phyloP scores from a whole-genome alignment of 2,329 filamentous ascomycete species.

The Thielaviopsis ethacetica region DNA sequence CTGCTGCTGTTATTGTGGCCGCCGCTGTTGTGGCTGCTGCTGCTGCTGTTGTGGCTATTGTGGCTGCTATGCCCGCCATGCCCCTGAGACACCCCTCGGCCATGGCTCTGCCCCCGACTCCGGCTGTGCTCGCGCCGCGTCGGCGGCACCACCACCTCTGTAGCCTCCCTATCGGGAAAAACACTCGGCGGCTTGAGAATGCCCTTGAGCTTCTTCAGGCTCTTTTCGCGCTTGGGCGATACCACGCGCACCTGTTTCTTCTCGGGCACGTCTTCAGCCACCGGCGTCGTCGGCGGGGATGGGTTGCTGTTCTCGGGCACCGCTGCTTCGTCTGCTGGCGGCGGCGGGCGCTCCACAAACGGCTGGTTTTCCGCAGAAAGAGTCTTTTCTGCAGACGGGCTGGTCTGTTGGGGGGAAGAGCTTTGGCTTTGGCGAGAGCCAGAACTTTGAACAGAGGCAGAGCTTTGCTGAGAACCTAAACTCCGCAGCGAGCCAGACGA shows the following conservation, averaged over 20 bases:
- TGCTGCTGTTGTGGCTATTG: not conserved
- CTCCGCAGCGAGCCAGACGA: not conserved
- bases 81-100: not conserved
- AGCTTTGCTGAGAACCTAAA: no score
- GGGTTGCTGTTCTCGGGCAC: not conserved
- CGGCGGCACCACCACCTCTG: conserved; percentile 79
- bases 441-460: no score
- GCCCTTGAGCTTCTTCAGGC: conserved; percentile 53
- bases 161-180: conserved; percentile 60
- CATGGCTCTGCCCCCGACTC: not conserved
- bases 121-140: conserved; percentile 64
- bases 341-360: no score
- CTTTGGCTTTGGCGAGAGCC: no score
- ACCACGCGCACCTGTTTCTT: conserved; percentile 44
- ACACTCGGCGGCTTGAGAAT: conserved; percentile 72
- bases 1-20: not conserved
- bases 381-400: no score
- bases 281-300: not conserved
- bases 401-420: no score
- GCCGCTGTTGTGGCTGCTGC: not conserved
- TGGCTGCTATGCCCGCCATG: not conserved
- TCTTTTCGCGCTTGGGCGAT: conserved; percentile 46
- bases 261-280: not conserved
- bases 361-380: no score
- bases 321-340: no score